Evolutionary conservation across 2,329 filamentous ascomycete species (phyloP).

Genomic region (Ceratocystis eucalypticola): DNA sequence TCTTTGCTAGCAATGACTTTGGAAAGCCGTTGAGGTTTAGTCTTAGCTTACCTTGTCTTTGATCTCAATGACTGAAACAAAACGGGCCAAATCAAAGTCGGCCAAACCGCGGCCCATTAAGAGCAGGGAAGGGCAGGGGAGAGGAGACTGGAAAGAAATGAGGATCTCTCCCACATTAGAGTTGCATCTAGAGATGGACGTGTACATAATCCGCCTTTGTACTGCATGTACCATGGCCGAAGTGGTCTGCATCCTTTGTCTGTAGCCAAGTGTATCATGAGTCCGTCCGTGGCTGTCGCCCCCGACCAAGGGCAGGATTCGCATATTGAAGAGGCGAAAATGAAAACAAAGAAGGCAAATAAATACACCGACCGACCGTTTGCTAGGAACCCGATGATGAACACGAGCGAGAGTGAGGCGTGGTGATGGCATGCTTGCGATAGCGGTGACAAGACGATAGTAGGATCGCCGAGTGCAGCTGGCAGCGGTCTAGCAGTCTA

Average conservation of each 20-base stretch:
- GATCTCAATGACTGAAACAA: not conserved
- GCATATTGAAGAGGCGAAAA: not conserved
- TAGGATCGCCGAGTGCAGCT: too few species aligned
- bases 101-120: constrained; percentile 3
- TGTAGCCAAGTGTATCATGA: not conserved
- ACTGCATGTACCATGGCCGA: not conserved
- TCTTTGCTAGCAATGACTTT: not conserved
- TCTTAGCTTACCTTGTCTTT: not conserved
- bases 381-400: too few species aligned
- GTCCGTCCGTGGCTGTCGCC: not conserved
- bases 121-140: not conserved
- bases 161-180: not conserved
- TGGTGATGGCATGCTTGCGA: not conserved
- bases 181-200: not conserved
- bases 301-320: not conserved
- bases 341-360: not conserved
- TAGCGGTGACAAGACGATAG: not conserved
- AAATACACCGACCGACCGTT: not conserved
- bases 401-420: not conserved
- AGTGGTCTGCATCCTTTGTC: not conserved
- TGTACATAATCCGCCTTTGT: not conserved
- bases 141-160: not conserved
- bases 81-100: constrained; percentile 1
- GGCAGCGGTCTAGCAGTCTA: not conserved
- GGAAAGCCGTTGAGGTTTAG: not conserved